A percentile compares a stretch with the other conserved stretches of the same genome.
phyloP scores from a whole-genome alignment of 2,329 filamentous ascomycete species.

The Diaporthe vaccinii region DNA sequence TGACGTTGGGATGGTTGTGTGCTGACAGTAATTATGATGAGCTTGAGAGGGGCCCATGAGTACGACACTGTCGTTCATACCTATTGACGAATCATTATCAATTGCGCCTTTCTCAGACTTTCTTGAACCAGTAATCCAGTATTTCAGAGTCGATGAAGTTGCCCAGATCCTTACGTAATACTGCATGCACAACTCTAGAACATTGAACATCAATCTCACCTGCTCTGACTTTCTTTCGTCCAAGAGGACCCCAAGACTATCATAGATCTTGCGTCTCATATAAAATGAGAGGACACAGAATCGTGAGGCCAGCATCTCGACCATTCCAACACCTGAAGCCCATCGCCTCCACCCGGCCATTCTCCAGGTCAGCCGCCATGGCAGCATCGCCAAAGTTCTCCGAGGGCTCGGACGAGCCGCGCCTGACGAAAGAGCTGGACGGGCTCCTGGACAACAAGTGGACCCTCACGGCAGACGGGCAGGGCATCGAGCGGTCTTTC shows the following conservation, averaged over 20 bases:
- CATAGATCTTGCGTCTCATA: too few species aligned
- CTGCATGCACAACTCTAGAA: not conserved
- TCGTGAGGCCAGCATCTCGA: not conserved
- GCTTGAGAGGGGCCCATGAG: not conserved
- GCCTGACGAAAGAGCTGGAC: slow-evolving; percentile 53
- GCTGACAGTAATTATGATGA: not conserved
- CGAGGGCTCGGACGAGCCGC: slow-evolving; percentile 58
- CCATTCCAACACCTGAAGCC: not conserved
- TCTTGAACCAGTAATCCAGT: not conserved
- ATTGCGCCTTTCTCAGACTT: not conserved
- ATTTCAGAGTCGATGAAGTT: not conserved
- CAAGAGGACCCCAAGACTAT: not conserved
- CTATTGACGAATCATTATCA: not conserved
- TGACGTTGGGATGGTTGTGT: not conserved
- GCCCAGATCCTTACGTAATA: slow-evolving; percentile 14
- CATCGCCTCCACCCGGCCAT: not conserved
- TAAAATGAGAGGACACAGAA: slow-evolving; percentile 11
- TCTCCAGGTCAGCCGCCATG: slow-evolving; percentile 22
- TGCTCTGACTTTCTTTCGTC: not conserved
- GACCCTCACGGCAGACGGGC: slow-evolving; percentile 63
- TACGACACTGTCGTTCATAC: not conserved
- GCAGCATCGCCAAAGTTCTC: slow-evolving; percentile 54
- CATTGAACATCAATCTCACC: slow-evolving; percentile 8
- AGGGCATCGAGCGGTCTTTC: slow-evolving; percentile 71
- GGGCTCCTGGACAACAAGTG: slow-evolving; percentile 59